phyloP scores from a whole-genome alignment of 805 yeast species.

The Yarrowia deformans region DNA sequence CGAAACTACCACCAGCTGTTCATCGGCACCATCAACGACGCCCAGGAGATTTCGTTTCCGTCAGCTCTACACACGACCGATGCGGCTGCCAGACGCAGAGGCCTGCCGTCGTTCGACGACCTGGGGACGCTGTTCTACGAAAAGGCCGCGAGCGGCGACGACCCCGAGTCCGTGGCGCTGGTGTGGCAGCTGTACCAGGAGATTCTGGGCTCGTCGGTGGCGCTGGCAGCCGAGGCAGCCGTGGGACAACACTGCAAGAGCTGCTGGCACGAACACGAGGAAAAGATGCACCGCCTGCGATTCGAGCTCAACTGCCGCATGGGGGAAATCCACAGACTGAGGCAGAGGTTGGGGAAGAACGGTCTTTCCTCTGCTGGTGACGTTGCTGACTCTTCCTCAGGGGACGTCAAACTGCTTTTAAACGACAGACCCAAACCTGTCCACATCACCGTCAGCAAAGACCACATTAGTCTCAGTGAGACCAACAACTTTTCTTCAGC shows the following conservation, averaged over 20 bases:
- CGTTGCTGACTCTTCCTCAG: not conserved
- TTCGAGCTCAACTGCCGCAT: slow-evolving; percentile 1
- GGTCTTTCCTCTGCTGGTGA: not conserved
- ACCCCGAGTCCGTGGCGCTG: slow-evolving; percentile 12
- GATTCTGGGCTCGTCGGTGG: slow-evolving; percentile 18
- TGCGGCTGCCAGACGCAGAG: not conserved
- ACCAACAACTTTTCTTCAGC: not conserved
- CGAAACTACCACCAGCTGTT: slow-evolving; percentile 16
- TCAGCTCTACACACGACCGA: slow-evolving; percentile 1
- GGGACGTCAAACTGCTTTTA: slow-evolving; percentile 4
- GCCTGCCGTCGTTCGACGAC: not conserved
- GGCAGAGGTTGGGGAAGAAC: not conserved
- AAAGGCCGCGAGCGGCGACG: slow-evolving; percentile 8
- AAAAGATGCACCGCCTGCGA: slow-evolving; percentile 1
- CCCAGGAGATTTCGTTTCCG: slow-evolving; percentile 4
- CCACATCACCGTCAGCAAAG: not conserved
- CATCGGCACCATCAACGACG: slow-evolving; percentile 18
- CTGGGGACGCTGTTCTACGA: slow-evolving; percentile 19
- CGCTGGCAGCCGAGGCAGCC: slow-evolving; percentile 13
- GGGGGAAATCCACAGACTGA: not conserved
- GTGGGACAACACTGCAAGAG: slow-evolving; percentile 4
- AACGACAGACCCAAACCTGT: slow-evolving; percentile 1
- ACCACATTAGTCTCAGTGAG: slow-evolving; percentile 5
- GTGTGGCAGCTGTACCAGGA: slow-evolving; percentile 32
- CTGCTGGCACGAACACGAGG: slow-evolving; percentile 6